Conservation (phyloP, 164 flowering plant genomes). For the Dillenia suffruticosa region DNA sequence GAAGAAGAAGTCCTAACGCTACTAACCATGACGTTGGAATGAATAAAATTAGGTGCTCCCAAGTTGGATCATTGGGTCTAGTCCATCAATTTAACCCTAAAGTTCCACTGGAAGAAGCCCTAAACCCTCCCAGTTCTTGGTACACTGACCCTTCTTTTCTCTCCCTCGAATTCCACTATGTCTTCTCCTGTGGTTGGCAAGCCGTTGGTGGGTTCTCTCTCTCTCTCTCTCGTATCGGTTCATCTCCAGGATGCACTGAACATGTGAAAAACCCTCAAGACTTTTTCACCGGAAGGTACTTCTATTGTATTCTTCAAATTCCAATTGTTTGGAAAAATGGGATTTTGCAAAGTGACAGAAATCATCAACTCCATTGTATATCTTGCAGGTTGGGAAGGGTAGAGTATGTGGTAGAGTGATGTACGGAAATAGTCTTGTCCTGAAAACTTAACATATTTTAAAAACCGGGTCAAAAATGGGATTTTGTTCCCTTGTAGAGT, state of each 20-base stretch:
- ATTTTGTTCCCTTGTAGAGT: conserved; percentile 12
- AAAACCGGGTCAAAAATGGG: conserved; percentile 11
- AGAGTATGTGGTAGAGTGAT: no score
- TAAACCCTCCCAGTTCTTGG: conserved; percentile 91
- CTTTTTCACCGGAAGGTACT: conserved; percentile 86
- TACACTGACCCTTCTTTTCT: conserved; percentile 66
- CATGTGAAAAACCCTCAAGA: conserved; percentile 59
- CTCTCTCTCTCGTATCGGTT: background rate
- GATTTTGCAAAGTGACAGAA: no score
- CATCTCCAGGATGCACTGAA: conserved; percentile 51
- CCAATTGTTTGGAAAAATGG: no score
- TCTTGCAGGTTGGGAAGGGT: conserved; percentile 69
- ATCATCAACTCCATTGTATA: no score
- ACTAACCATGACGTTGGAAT: no score
- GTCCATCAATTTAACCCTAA: conserved; percentile 52
- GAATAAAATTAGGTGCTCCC: no score
- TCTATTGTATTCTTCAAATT: background rate
- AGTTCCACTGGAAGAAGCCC: conserved; percentile 62
- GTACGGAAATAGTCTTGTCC: no score
- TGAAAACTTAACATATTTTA: background rate
- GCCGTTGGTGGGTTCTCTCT: conserved; percentile 53
- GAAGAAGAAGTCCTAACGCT: no score
- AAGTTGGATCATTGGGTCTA: background rate
- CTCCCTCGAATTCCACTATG: conserved; percentile 52
- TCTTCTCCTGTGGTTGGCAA: conserved; percentile 82